Base-by-base conservation (phyloP, 2,329 filamentous ascomycete genomes). In the Scleromitrula shiraiana region DNA sequence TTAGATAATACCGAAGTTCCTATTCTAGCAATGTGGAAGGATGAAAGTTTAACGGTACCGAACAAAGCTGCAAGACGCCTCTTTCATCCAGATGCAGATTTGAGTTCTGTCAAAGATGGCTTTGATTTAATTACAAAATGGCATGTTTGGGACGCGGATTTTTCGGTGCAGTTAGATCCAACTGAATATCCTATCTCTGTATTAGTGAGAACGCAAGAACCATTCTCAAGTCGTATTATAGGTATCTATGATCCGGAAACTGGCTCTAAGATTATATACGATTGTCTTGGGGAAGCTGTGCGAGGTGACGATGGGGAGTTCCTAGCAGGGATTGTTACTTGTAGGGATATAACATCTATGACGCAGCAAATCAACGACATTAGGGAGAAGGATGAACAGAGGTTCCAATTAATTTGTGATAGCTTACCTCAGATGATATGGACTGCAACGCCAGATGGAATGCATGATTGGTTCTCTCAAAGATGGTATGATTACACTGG, bases 401-500 rank as follows among this genome's bases (percentile, higher is more conserved):
- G 85, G 41, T 90, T 91, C 63, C 80, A 81, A 59, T 71, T 83
- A 6, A 88, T 90, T 41, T 86, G 83, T 54, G 85, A 90, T 54
- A 83, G 76, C 17, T 82, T 83, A 75, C 79, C 80, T 2, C 79
- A 83, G 57, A 68, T 83, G 65, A 80, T 90, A 5, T 91, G 85
- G 84, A 88, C 83, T 0, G 78, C 85, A 0, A 79, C 68, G 0
- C 73, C 83, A 0, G 76, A 83, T 14, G 85, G 86, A 0, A 57
- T 69, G 22, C 74, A 79, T 55, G 85, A 90, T 57, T 90, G 87
- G 66, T 90, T 83, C 64, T 86, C 84, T 50, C 76, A 78, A 39
- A 71, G 82, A n/a, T 91, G 85, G 83, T 59, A 86, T 59, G 75
- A 78, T n/a, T 90, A 86, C 57, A 90, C 86, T 0, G 83, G 86